Evolutionary conservation across 768 basidiomycete species (phyloP), one percentile per base, ranked within the genome.

Genomic region (Leccinum rimulosum): DNA sequence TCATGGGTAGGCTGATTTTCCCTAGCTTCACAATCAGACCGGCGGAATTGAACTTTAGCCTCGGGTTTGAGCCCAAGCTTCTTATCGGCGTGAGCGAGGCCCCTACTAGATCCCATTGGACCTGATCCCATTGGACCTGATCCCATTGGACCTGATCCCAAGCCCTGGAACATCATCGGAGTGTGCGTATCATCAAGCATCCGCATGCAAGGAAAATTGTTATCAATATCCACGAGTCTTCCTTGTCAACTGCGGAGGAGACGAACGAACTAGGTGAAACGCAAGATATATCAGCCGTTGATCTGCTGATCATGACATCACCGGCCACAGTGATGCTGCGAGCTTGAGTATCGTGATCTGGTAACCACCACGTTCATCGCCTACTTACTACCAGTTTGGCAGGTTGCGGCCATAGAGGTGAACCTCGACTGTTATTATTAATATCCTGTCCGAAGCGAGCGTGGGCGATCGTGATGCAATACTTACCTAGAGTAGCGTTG

Each of bases 21-120:
- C 45, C 43, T 6, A 22, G n/a, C 19, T 45, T 6, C 19, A 56
- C 78, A 2, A 76, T 93, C 25, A 83, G 87, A 15, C 91, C 92
- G 0, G 78, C 86, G 0, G 91, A 94, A 66, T 80, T 95, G 38
- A 87, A 91, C 72, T 94, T 82, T 68, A 88, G 8, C 7, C 19
- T 45, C 43, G 12, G 11, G 6, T 43, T 43, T 43, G n/a, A 43
- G n/a, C 15, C n/a, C 17, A 9, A 43, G 40, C n/a, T 43, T 40
- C 40, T n/a, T 1, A 19, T 43, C 40, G 40, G 40, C 40, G n/a
- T 11, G 40, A 40, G 12, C 36, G 36, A 38, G 38, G 17, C 38
- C 38, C 7, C 8, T 17, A 38, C 36, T 38, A 38, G 15, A 17
- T 8, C 15, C 38, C 8, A 40, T 40, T 7, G 17, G 8, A 40